phyloP scores from a whole-genome alignment of 2,329 filamentous ascomycete species.

The Penicillium sp. region DNA sequence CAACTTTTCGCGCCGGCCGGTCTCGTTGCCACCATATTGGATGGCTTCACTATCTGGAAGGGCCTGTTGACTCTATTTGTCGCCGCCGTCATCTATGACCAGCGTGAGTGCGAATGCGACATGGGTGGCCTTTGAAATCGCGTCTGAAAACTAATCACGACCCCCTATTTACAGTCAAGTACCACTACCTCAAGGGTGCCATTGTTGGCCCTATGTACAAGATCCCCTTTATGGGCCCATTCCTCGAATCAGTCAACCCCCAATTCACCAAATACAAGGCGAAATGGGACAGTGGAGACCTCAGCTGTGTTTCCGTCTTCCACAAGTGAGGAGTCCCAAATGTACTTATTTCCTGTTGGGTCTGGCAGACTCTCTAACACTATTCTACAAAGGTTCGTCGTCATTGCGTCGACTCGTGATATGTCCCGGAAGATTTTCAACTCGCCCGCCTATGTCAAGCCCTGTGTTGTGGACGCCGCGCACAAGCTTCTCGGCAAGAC shows the following conservation, averaged over 20 bases:
- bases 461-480: conserved; percentile 91
- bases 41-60: conserved; percentile 63
- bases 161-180: conserved; percentile 58
- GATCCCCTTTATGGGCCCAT: conserved; percentile 88
- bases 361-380: conserved; percentile 2
- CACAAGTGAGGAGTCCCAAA: conserved; percentile 70
- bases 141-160: conserved; percentile 13
- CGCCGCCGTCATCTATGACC: conserved; percentile 77
- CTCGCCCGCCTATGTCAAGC: conserved; percentile 86
- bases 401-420: conserved; percentile 91
- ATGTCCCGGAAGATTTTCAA: conserved; percentile 97
- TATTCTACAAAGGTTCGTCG: conserved; percentile 72
- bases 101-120: conserved; percentile 61
- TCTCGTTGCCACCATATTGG: conserved; percentile 55
- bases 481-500: conserved; percentile 86
- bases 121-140: conserved; percentile 2
- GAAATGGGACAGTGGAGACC: conserved; percentile 86
- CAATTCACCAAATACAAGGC: conserved; percentile 87
- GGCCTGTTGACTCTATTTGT: conserved; percentile 69
- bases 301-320: conserved; percentile 98
- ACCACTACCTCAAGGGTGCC: conserved; percentile 70
- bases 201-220: conserved; percentile 75
- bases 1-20: conserved; percentile 49
- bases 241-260: conserved; percentile 86
- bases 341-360: not conserved